A percentile compares a stretch with the other conserved stretches of the same genome.
phyloP scores from a whole-genome alignment of 148 eudicot genomes.

The Fagopyrum tataricum region DNA sequence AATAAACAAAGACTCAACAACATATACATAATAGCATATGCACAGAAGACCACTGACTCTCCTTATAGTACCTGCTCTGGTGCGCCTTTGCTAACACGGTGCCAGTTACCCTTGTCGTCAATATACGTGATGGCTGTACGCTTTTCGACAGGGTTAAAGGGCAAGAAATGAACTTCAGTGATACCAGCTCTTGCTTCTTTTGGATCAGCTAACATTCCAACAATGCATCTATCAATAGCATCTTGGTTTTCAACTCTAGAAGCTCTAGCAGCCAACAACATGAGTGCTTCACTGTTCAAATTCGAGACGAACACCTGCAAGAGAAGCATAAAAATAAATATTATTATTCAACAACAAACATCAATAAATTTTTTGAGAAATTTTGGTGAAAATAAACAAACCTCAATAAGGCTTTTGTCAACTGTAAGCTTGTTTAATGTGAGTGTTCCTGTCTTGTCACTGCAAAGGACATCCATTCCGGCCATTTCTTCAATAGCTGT shows the following conservation, averaged over 20 bases:
- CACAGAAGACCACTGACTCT: no score
- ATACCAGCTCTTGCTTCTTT: conserved; percentile 85
- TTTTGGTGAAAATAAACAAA: conserved; percentile 13
- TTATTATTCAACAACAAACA: not conserved
- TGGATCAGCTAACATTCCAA: conserved; percentile 82
- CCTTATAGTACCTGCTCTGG: no score
- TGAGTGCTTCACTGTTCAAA: conserved; percentile 39
- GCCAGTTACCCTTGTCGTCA: conserved; percentile 56
- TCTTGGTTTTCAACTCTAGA: conserved; percentile 91
- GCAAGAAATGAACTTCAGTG: conserved; percentile 78
- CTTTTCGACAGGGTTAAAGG: conserved; percentile 83
- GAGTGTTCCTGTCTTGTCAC: conserved; percentile 88
- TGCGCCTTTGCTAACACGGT: conserved; percentile 86
- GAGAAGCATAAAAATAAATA: not conserved
- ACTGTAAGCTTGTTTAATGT: conserved; percentile 79
- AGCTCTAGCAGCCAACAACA: conserved; percentile 71
- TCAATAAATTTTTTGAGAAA: no score
- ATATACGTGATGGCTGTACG: conserved; percentile 75
- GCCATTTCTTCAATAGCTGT: conserved; percentile 93
- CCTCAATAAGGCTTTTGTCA: conserved; percentile 62
- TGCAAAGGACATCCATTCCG: conserved; percentile 89
- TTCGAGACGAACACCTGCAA: conserved; percentile 41
- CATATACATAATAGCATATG: no score
- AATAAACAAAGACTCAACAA: not conserved
- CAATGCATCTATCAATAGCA: conserved; percentile 88